Percentiles rank a stretch among this genome's conserved stretches.
These are phyloP conservation scores for Colletotrichum eremochloae DNA, from an alignment of 2,329 filamentous ascomycete species.

Conservation along the genomic window DNA sequence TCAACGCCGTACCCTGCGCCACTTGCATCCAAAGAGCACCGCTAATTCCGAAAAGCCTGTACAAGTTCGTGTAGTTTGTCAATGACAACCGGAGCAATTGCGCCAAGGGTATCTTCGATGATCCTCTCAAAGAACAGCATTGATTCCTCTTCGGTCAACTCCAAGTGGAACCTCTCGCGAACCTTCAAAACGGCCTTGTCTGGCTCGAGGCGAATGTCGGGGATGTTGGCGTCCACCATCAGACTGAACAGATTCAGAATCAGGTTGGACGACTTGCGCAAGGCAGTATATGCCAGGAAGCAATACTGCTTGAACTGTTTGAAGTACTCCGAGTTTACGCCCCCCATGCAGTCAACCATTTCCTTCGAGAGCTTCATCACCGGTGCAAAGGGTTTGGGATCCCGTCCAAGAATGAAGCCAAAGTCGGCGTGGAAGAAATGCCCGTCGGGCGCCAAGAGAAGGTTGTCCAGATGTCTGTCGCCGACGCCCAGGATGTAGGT, in stretches of 20 bases:
- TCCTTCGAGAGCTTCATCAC: constrained; percentile 97
- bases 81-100: constrained; percentile 92
- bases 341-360: constrained; percentile 99
- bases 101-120: constrained; percentile 91
- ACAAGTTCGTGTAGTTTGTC: constrained; percentile 95
- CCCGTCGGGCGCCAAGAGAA: constrained; percentile 88
- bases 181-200: constrained; percentile 97
- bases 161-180: constrained; percentile 92
- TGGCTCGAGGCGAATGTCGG: constrained; percentile 91
- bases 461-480: constrained; percentile 94
- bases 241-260: constrained; percentile 96
- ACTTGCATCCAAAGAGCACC: background rate
- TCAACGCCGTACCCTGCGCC: background rate
- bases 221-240: constrained; percentile 98
- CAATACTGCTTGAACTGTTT: constrained; percentile 94
- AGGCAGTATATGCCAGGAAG: constrained; percentile 91
- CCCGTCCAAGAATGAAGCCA: constrained; percentile 95
- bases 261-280: constrained; percentile 89
- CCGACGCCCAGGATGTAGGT: constrained; percentile 98
- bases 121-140: constrained; percentile 88
- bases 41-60: constrained; percentile 75
- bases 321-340: constrained; percentile 84
- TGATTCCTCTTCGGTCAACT: constrained; percentile 92
- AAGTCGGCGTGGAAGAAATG: constrained; percentile 99
- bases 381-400: constrained; percentile 97